phyloP scores from a whole-genome alignment of 352 stramenopile species.

The Phytophthora syringae region DNA sequence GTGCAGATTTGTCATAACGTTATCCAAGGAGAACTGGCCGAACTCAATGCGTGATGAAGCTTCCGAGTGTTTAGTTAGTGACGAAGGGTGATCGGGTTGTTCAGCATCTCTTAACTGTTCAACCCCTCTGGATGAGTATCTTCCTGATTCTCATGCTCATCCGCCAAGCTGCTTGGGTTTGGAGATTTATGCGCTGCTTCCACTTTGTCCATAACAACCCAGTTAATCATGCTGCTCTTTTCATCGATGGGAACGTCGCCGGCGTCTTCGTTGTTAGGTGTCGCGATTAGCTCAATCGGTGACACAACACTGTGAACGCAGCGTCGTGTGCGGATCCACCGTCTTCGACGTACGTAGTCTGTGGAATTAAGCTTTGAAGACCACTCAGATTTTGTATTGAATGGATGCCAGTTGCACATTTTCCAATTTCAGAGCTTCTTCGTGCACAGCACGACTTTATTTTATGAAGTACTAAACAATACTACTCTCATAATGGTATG shows the following conservation, averaged over 20 bases:
- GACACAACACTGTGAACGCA: constrained; percentile 28
- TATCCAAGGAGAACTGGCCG: constrained; percentile 43
- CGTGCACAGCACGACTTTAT: no score
- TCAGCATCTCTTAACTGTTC: not conserved
- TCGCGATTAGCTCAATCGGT: constrained; percentile 3
- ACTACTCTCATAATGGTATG: no score
- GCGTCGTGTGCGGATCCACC: constrained; percentile 68
- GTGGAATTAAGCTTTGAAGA: constrained; percentile 62
- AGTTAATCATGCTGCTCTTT: constrained; percentile 14
- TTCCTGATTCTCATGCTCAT: constrained; percentile 18
- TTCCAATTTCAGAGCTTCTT: no score
- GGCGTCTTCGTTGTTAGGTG: constrained; percentile 3
- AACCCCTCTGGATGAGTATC: constrained; percentile 1
- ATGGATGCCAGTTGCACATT: no score
- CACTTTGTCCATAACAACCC: constrained; percentile 36
- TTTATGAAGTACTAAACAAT: no score
- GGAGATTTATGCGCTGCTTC: constrained; percentile 32
- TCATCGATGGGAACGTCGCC: constrained; percentile 38
- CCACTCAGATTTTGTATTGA: no score
- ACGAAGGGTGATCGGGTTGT: not conserved
- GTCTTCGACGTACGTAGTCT: constrained; percentile 71
- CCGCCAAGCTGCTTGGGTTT: not conserved
- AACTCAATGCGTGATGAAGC: constrained; percentile 26
- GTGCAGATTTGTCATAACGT: constrained; percentile 57
- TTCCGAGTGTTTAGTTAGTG: not conserved